These are phyloP conservation scores for Melanogaster broomeanus DNA, from an alignment of 768 basidiomycete species.

Conservation along the genomic window DNA sequence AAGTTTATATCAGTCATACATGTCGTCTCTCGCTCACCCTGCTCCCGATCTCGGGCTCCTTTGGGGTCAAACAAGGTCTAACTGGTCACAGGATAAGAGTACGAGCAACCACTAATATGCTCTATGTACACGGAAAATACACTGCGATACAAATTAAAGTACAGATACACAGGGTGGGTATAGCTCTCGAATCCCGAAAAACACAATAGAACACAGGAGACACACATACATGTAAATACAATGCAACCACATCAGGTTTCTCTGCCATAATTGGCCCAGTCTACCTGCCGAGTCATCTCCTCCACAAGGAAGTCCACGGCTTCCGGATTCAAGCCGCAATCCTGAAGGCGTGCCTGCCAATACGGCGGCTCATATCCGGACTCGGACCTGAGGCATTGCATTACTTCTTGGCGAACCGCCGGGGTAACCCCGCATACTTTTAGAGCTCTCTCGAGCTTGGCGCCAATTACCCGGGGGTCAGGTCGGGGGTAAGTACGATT, in stretches of 20 bases:
- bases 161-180: too few species aligned
- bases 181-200: too few species aligned
- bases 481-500: constrained; percentile 2
- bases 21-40: too few species aligned
- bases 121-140: too few species aligned
- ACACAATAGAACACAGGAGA: too few species aligned
- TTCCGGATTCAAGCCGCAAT: constrained; percentile 18
- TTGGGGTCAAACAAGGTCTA: too few species aligned
- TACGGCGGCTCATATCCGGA: constrained; percentile 29
- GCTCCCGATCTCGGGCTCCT: too few species aligned
- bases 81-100: too few species aligned
- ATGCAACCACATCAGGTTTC: neutral
- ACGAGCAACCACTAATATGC: too few species aligned
- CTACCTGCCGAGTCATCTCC: constrained; percentile 28
- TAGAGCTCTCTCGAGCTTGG: constrained; percentile 24
- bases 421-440: constrained; percentile 14
- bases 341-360: constrained; percentile 26
- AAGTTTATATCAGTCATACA: too few species aligned
- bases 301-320: constrained; percentile 19
- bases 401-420: constrained; percentile 20
- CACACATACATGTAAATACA: too few species aligned
- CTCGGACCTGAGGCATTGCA: constrained; percentile 22
- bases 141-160: too few species aligned
- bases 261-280: constrained; percentile 11
- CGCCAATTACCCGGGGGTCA: constrained; percentile 13